Evolutionary conservation across 2,329 filamentous ascomycete species (phyloP), one percentile per base, ranked within the genome.

Genomic region (Hyphodiscus sp.): DNA sequence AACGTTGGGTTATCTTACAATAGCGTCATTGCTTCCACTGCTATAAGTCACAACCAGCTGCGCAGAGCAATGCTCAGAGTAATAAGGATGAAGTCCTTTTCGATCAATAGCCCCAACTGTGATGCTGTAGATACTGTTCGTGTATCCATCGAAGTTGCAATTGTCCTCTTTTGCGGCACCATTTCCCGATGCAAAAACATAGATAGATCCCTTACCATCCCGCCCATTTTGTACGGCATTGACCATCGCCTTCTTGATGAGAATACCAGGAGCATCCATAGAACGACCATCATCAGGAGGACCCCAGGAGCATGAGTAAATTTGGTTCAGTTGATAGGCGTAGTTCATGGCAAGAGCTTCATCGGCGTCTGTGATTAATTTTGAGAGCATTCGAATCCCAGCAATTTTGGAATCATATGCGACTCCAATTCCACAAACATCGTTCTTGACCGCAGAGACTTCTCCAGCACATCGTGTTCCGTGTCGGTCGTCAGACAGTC

Each of bases 141-240:
- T 99, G 72, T 99, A 99, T 41, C 94, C 94, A 68, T 99, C 94
- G 69, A 99, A 99, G 70, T 99, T 99, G 79, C 94, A 99, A 72
- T 99, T 97, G 70, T 99, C 94, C 46, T 89, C 91, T 59, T 76
- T 82, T 2, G 78, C 76, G 10, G 92, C 95, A 54, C 94, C 94
- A 67, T 99, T 99, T 55, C 94, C 94, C 61, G 92, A 91, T 44
- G 94, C 94, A 70, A 99, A 99, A 51, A 99, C 94, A 66, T 91
- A 99, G 61, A 99, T 88, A 26, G 90, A 95, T 9, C 94, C 94
- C 50, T 85, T 82, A 2, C 91, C 89, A 48, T 75, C 78, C 49
- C 94, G 87, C 43, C 94, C 94, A 55, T 95, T 84, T 67, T 97
- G 91, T 11, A 96, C 80, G 33, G 89, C 92, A 63, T 94, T 94